Conservation (phyloP, 192 early-diverging fungal genomes). For the Podochytrium sp. region DNA sequence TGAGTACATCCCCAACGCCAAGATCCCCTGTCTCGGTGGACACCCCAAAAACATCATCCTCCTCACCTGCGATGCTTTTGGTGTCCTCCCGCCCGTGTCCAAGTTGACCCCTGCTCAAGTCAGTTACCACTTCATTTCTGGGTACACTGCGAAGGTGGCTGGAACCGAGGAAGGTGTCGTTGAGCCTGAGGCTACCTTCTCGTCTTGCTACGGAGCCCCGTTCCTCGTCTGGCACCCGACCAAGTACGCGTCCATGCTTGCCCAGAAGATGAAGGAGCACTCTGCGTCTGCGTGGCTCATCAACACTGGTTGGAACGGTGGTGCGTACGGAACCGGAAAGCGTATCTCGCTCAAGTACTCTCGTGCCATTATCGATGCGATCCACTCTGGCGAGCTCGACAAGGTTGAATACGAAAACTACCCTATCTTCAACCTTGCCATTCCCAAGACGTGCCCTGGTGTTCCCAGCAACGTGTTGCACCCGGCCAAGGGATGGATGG, state of each 20-base stretch:
- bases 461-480: slow-evolving; percentile 87
- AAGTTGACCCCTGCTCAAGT: slow-evolving; percentile 85
- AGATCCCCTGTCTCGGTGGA: slow-evolving; percentile 87
- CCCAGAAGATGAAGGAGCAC: slow-evolving; percentile 89
- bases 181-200: slow-evolving; percentile 89
- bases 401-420: slow-evolving; percentile 84
- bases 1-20: slow-evolving; percentile 82
- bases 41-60: slow-evolving; percentile 96
- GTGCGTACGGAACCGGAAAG: slow-evolving; percentile 86
- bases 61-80: slow-evolving; percentile 96
- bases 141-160: slow-evolving; percentile 97
- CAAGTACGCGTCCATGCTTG: slow-evolving; percentile 96
- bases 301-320: slow-evolving; percentile 98
- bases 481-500: slow-evolving; percentile 86
- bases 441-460: slow-evolving; percentile 77
- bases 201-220: slow-evolving; percentile 80
- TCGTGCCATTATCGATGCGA: slow-evolving; percentile 96
- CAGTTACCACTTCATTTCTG: slow-evolving; percentile 97
- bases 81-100: slow-evolving; percentile 88
- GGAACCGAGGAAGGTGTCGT: slow-evolving; percentile 95
- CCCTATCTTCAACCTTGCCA: slow-evolving; percentile 84
- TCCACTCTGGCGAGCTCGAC: slow-evolving; percentile 90
- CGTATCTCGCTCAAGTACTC: slow-evolving; percentile 96
- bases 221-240: slow-evolving; percentile 96
- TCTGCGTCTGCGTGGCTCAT: slow-evolving; percentile 87